Base-by-base conservation (phyloP, 768 basidiomycete genomes). In the Agrocybe praecox region DNA sequence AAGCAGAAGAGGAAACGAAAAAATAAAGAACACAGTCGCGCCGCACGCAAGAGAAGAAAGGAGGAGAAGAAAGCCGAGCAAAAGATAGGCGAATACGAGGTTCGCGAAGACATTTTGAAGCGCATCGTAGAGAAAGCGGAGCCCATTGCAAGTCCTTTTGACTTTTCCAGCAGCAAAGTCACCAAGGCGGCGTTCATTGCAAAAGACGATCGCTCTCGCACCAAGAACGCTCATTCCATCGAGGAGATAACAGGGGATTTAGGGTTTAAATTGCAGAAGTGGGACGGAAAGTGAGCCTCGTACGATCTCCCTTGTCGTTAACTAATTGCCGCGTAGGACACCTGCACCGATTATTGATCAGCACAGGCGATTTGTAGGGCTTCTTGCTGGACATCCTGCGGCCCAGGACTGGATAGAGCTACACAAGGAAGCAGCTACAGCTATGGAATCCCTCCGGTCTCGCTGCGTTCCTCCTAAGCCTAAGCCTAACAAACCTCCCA, bases 271-370 rank as follows among this genome's bases (percentile, higher is more conserved):
- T 19, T 54, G 1, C 21, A 34, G 7, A 33, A 49, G 15, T 59
- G 58, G 58, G 49, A 59, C 29, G 58, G 58, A 2, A 6, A 9
- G 58, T 59, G 26, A 19, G 58, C 12, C 8, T 12, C 17, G 4
- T 2, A 6, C 12, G 14, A 24, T 6, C 14, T 2, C 23, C 47
- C 19, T 23, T n/a, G n/a, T 14, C 6, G 6, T 15, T 8, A 9
- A 9, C 23, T n/a, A n/a, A n/a, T 12, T 23, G 9, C 8, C 6
- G 2, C 23, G 29, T 24, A 48, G 47, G 10, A 7, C 8, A 2
- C 21, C 47, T 3, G 5, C 24, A 6, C 26, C 29, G 8, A 24
- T 48, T 5, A n/a, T 29, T 23, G 47, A 48, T 22, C 7, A 53
- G 23, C 18, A 26, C 21, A n/a, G 44, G 12, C 8, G 5, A 10